These are phyloP conservation scores for Centrapalus pauciflorus DNA, from an alignment of 129 eudicot species.

Conservation along the genomic window DNA sequence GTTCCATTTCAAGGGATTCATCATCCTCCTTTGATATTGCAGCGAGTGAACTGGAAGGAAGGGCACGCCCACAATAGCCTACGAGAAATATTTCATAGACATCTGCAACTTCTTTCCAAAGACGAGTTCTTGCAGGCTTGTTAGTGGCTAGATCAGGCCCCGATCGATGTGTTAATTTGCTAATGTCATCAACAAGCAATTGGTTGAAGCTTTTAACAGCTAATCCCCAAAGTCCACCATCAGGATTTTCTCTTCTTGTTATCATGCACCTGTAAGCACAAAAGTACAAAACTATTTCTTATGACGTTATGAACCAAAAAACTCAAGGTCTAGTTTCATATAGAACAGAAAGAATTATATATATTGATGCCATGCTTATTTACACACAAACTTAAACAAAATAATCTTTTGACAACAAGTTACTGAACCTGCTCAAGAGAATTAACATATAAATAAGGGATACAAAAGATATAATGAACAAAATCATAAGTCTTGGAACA, in stretches of 20 bases:
- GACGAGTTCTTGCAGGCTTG: slow-evolving; percentile 63
- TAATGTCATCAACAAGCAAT: slow-evolving; percentile 60
- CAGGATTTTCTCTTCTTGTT: slow-evolving; percentile 94
- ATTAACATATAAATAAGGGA: not conserved
- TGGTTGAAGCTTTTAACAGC: slow-evolving; percentile 92
- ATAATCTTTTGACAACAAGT: not conserved
- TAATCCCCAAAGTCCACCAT: slow-evolving; percentile 87
- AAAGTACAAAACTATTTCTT: not conserved
- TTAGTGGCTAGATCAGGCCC: slow-evolving; percentile 22
- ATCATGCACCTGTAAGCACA: slow-evolving; percentile 78
- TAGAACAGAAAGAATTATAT: not conserved
- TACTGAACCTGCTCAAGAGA: not conserved
- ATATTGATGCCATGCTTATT: not conserved
- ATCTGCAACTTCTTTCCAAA: slow-evolving; percentile 99
- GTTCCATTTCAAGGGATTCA: slow-evolving; percentile 80
- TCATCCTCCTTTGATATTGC: slow-evolving; percentile 57
- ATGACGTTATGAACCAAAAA: too few species aligned
- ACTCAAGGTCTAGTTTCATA: not conserved
- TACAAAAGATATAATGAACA: not conserved
- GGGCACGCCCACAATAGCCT: slow-evolving; percentile 98
- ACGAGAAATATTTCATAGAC: slow-evolving; percentile 83
- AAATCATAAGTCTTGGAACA: too few species aligned
- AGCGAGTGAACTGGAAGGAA: slow-evolving; percentile 61
- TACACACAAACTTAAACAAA: not conserved
- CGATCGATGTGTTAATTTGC: slow-evolving; percentile 21